Percentiles rank a stretch among this genome's conserved stretches.
Evolutionary conservation across 164 flowering plant species (phyloP).

Genomic region (Aristolochia fimbriata): DNA sequence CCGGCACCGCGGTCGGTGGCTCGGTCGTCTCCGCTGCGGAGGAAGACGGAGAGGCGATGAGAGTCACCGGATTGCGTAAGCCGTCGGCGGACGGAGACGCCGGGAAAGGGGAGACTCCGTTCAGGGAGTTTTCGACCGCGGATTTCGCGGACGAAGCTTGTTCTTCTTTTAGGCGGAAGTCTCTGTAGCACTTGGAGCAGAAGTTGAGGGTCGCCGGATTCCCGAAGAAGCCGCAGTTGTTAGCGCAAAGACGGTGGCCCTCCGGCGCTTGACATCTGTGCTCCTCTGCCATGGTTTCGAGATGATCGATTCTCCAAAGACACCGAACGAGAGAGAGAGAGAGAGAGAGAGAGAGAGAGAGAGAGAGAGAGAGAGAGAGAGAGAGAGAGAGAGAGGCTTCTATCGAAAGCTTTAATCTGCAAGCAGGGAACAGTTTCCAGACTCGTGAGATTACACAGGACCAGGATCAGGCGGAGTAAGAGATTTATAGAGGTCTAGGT

Average conservation of each 20-base stretch:
- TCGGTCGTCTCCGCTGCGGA: not conserved
- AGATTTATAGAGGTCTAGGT: too few species aligned
- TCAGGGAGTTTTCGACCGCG: constrained; percentile 34
- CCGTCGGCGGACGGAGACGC: not conserved
- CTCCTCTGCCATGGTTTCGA: constrained; percentile 52
- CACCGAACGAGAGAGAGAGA: too few species aligned
- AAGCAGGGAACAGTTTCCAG: too few species aligned
- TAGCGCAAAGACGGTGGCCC: constrained; percentile 56
- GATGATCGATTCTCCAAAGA: not conserved
- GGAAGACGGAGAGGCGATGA: not conserved
- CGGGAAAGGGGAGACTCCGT: constrained; percentile 15
- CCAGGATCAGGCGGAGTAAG: too few species aligned
- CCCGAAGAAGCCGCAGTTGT: constrained; percentile 77
- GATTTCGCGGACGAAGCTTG: constrained; percentile 36
- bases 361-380: too few species aligned
- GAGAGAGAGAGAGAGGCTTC: too few species aligned
- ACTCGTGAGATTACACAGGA: too few species aligned
- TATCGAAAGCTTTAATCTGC: too few species aligned
- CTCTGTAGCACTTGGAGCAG: constrained; percentile 70
- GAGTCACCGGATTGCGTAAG: too few species aligned
- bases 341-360: too few species aligned
- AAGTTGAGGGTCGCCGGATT: constrained; percentile 53
- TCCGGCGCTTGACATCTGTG: constrained; percentile 51
- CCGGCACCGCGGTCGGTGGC: constrained; percentile 8
- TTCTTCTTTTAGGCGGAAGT: constrained; percentile 38